Conservation (phyloP, 2,329 filamentous ascomycete species). For the Aspergillus quadrilineatus region DNA sequence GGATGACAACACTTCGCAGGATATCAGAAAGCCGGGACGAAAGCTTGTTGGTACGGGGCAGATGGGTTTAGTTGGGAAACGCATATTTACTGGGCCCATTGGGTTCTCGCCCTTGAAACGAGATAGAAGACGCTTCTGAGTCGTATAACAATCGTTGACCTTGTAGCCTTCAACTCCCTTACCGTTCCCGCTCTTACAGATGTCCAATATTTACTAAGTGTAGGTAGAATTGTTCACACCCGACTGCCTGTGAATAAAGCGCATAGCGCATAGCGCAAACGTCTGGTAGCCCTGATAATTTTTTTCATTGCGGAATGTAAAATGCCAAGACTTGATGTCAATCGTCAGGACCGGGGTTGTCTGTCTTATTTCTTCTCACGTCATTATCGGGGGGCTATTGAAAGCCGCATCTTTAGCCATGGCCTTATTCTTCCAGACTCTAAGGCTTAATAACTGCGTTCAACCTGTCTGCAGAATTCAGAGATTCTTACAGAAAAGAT, state of each 20-base stretch:
- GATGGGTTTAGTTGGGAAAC: constrained; percentile 11
- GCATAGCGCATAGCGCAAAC: no score
- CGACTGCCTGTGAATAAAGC: no score
- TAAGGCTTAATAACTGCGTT: background rate
- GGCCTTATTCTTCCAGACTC: background rate
- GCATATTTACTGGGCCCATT: constrained; percentile 50
- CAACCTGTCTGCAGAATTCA: constrained; percentile 26
- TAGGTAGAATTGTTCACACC: no score
- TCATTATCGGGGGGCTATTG: no score
- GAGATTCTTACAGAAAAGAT: constrained; percentile 19
- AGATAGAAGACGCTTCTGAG: constrained; percentile 52
- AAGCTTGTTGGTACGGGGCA: constrained; percentile 28
- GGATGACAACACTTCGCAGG: constrained; percentile 42
- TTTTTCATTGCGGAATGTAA: no score
- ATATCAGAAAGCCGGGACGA: constrained; percentile 27
- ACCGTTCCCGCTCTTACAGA: background rate
- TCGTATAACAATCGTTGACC: background rate
- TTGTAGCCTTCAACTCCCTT: background rate
- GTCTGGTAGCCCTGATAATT: no score
- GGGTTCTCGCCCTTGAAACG: constrained; percentile 72
- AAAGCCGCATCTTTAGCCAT: background rate
- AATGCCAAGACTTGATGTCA: no score
- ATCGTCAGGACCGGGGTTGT: no score
- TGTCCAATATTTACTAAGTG: no score
- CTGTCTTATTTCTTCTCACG: no score